Evolutionary conservation across 2,329 filamentous ascomycete species (phyloP), one percentile per base, ranked within the genome.

Genomic region (Cytospora mali): DNA sequence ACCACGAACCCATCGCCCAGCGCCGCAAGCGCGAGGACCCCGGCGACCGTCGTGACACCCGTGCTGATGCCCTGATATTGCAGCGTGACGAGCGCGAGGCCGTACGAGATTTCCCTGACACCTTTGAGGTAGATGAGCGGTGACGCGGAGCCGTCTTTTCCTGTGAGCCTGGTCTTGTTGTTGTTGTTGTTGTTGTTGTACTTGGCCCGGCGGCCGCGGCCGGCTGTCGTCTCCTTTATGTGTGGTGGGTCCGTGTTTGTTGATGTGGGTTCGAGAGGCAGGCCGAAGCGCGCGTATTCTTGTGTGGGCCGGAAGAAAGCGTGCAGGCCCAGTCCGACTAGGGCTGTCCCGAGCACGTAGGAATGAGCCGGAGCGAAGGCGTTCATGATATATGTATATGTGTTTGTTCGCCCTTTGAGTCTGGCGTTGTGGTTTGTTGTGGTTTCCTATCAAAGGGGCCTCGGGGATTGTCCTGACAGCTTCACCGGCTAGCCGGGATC

Each of bases 51-150:
- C 2, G 71, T 75, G 13, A 76, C 62, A 2, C 70, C 74, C 2
- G 39, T 54, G 23, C 70, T 67, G 33, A 73, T 70, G 27, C 67
- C 70, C 50, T 74, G 73, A 18, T 62, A 62, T 55, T 75, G 71
- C 18, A 76, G 59, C 16, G 63, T 67, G 27, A 74, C 55, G 54
- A 75, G 52, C 0, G 68, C 59, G 1, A 71, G n/a, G 18, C 75
- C 74, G 55, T 72, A 75, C 2, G 67, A 69, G 4, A 75, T 50
- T 61, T 76, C 75, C 3, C 75, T 72, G 10, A 74, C 67, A 7
- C 72, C 73, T 58, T 76, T 75, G 62, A 75, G 70, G 55, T 73
- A 73, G 64, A 76, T 72, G 21, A 75, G 71, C 1, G 75, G 71
- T 25, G 74, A 76, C 9, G 64, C 33, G 10, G 35, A 39, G 53